phyloP scores from a whole-genome alignment of 495 filamentous ascomycete species.

The Aspergillus biplanus region DNA sequence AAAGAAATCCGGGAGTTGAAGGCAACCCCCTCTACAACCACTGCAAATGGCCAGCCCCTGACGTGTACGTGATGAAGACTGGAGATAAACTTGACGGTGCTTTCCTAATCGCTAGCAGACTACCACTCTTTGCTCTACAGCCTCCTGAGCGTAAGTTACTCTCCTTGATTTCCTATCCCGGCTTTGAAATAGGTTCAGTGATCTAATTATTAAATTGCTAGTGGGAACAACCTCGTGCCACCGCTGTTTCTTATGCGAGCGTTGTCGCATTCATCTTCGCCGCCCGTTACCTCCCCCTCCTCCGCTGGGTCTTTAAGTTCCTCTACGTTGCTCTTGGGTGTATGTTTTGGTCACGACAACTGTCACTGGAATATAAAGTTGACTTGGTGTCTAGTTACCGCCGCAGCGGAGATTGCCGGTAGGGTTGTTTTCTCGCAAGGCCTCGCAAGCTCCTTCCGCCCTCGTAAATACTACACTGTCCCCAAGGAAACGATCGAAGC shows the following conservation, averaged over 20 bases:
- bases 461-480: constrained; percentile 89
- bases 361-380: not conserved
- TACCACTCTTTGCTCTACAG: constrained; percentile 97
- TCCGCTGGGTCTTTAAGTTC: constrained; percentile 87
- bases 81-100: constrained; percentile 10
- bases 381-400: constrained; percentile 58
- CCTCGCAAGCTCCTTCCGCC: constrained; percentile 83
- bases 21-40: constrained; percentile 66
- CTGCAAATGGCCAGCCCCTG: constrained; percentile 83
- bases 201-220: constrained; percentile 26
- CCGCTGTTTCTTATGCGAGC: constrained; percentile 78
- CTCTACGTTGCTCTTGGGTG: constrained; percentile 70
- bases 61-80: constrained; percentile 60
- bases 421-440: constrained; percentile 76
- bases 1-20: constrained; percentile 78
- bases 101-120: constrained; percentile 46
- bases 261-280: constrained; percentile 82
- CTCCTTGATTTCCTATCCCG: too few species aligned
- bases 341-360: constrained; percentile 40
- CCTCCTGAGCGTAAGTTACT: constrained; percentile 68
- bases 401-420: constrained; percentile 75
- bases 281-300: constrained; percentile 84
- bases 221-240: constrained; percentile 79
- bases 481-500: constrained; percentile 81
- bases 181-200: not conserved